phyloP scores from a whole-genome alignment of 192 early-diverging fungal genomes.

The Podila clonocystis region DNA sequence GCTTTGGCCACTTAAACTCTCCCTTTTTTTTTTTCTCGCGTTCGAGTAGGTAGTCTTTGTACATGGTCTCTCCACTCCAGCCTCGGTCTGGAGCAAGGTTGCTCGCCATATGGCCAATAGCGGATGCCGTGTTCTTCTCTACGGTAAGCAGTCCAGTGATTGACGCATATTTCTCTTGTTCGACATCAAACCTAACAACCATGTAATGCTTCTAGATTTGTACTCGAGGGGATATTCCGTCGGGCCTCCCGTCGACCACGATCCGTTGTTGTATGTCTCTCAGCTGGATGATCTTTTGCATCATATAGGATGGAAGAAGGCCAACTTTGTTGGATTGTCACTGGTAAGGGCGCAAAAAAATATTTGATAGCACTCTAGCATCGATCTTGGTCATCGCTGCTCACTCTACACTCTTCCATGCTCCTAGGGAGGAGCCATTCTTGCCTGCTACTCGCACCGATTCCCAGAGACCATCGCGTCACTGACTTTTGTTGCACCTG shows the following conservation, averaged over 20 bases:
- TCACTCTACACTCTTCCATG: neutral
- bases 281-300: conserved; percentile 37
- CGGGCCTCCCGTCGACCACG: conserved; percentile 31
- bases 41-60: conserved; percentile 33
- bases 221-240: conserved; percentile 45
- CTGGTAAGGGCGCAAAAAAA: conserved; percentile 11
- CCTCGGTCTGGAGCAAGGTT: conserved; percentile 27
- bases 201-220: conserved; percentile 12
- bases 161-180: neutral
- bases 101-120: conserved; percentile 33
- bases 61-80: conserved; percentile 39
- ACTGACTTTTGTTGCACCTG: conserved; percentile 43
- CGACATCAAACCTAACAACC: neutral
- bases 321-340: conserved; percentile 49
- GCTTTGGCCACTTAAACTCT: neutral
- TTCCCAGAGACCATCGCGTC: conserved; percentile 45
- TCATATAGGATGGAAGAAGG: conserved; percentile 35
- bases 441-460: conserved; percentile 21
- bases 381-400: neutral
- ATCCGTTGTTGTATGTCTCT: conserved; percentile 37
- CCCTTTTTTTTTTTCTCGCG: neutral
- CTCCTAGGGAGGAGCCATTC: conserved; percentile 44
- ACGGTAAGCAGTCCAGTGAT: conserved; percentile 9
- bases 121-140: conserved; percentile 39
- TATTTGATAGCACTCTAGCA: neutral